Conservation (phyloP, 2,329 filamentous ascomycete genomes). For the Fusarium sp. region DNA sequence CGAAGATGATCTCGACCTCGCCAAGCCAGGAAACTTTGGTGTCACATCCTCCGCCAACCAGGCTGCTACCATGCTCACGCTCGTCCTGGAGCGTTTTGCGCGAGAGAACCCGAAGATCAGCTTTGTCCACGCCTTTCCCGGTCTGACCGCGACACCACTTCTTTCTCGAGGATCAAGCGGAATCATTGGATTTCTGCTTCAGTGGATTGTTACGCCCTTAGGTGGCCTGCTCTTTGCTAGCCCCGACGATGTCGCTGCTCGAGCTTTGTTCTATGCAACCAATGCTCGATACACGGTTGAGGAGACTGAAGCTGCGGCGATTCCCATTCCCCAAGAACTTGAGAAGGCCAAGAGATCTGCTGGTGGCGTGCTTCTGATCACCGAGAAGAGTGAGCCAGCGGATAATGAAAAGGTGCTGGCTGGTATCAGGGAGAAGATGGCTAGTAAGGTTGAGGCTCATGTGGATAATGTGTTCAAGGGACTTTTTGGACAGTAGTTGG, state of each 20-base stretch:
- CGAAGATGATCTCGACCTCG: conserved; percentile 58
- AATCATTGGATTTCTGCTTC: conserved; percentile 14
- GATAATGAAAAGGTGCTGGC: conserved; percentile 33
- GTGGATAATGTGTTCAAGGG: conserved; percentile 2
- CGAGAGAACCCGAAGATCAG: conserved; percentile 53
- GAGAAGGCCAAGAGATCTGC: not conserved
- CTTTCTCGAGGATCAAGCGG: conserved; percentile 41
- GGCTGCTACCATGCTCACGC: conserved; percentile 60
- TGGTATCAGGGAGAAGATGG: conserved; percentile 1
- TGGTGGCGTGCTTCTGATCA: conserved; percentile 25
- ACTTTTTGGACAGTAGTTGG: not conserved
- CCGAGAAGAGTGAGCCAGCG: conserved; percentile 26
- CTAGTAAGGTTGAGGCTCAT: not conserved
- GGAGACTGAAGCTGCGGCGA: not conserved
- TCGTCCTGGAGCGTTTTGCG: conserved; percentile 61
- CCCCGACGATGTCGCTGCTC: conserved; percentile 35
- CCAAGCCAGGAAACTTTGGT: conserved; percentile 49
- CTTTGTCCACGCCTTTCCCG: conserved; percentile 52
- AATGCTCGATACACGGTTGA: conserved; percentile 38
- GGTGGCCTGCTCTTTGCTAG: conserved; percentile 22
- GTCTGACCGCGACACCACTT: conserved; percentile 40
- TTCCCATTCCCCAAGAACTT: not conserved
- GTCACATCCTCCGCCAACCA: conserved; percentile 56
- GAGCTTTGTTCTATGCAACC: conserved; percentile 39
- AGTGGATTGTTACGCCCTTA: conserved; percentile 29